Evolutionary conservation across 2,329 filamentous ascomycete species (phyloP), one percentile per base, ranked within the genome.

Genomic region (Aspergillus sojae): DNA sequence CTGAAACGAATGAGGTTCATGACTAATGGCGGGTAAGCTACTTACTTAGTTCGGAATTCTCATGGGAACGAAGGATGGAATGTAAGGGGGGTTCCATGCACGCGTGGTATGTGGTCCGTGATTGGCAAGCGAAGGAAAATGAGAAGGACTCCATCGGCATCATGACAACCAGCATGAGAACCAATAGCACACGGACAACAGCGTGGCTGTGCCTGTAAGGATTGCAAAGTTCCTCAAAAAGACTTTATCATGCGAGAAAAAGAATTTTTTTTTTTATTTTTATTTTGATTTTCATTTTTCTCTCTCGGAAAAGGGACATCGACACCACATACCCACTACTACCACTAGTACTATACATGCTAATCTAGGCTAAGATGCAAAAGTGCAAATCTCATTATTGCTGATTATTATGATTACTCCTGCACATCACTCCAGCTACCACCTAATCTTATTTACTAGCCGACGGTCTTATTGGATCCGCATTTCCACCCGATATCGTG

Each of bases 141-240:
- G 32, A 16, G 28, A 19, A 50, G 46, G 26, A 30, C 46, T 50
- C 46, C 46, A 30, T 30, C 16, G 16, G 23, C 45, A 50, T 50
- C 46, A 28, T 50, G 46, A 54, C 50, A 54, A 53, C 28, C 30
- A 23, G 50, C 50, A 11, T 36, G 19, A 54, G 30, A 36, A 30
- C 28, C 32, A 54, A 54, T 34, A 54, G 36, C 32, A 54, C 30
- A 54, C 30, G 30, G 28, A 54, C 7, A 36, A 23, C 50, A 54
- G 30, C 19, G 50, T 54, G 50, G 50, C 50, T 54, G 50, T 54
- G 50, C 50, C 50, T 54, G 50, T 54, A 54, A 54, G 50, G 50
- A 53, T n/a, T 4, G 11, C 9, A 53, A 34, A 16, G 21, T 30
- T 30, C 50, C 16, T 53, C 26, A 53, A 53, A 53, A 36, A 36